These are phyloP conservation scores for Diaporthe humulicola DNA, from an alignment of 2,329 filamentous ascomycete genomes.

Conservation along the genomic window DNA sequence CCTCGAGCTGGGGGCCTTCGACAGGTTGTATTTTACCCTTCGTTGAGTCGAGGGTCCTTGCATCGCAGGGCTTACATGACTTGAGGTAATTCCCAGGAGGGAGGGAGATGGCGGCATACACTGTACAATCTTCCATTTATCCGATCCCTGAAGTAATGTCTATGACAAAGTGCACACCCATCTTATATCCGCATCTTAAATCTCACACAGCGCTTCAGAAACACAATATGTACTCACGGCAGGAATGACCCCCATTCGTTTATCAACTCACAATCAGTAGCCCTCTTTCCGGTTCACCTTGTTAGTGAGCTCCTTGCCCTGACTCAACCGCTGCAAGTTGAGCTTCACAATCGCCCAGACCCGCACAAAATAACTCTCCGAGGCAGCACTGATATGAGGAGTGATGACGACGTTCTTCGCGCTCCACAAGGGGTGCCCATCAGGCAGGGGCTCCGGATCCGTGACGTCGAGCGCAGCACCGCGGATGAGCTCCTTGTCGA, in stretches of 20 bases:
- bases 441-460: constrained; percentile 81
- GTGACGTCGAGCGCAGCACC: constrained; percentile 85
- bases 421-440: constrained; percentile 77
- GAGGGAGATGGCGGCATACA: too few relatives aligned
- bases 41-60: too few relatives aligned
- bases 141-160: neutral
- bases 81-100: too few relatives aligned
- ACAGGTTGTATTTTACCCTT: too few relatives aligned
- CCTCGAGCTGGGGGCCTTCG: too few relatives aligned
- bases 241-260: too few relatives aligned
- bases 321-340: constrained; percentile 55
- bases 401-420: constrained; percentile 77
- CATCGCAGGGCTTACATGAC: too few relatives aligned
- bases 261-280: constrained; percentile 41
- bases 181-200: neutral
- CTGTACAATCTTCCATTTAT: neutral
- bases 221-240: too few relatives aligned
- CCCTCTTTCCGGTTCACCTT: constrained; percentile 53
- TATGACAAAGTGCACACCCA: neutral
- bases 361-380: constrained; percentile 55
- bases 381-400: constrained; percentile 62
- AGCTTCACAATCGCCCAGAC: constrained; percentile 57
- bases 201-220: neutral
- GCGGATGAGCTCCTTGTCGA: constrained; percentile 59
- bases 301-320: constrained; percentile 56